Base-by-base conservation (phyloP, 164 flowering plant genomes). In the Dillenia suffruticosa region DNA sequence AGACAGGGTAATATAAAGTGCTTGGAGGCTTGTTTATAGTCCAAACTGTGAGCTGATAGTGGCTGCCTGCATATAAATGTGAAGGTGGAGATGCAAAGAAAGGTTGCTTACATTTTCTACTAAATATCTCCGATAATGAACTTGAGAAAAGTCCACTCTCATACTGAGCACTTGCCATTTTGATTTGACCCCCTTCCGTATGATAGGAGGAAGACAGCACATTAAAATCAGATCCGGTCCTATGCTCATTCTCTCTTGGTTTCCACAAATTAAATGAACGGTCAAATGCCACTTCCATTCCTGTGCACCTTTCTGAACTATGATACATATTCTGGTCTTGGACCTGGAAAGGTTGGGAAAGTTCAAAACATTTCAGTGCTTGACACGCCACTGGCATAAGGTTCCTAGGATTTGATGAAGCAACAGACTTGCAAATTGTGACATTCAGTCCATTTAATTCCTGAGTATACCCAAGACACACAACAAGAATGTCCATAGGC, bases 91-190 rank as follows among this genome's bases (percentile, higher is more conserved):
- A 9, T 12, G 12, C 48, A 57, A 17, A 56, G 10, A 59, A 59
- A 64, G 5, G n/a, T 56, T 43, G 67, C 92, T 68, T 73, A 89
- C 96, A 46, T 57, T 88, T 90, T 70, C 76, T 80, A 67, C 61
- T 73, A 71, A 87, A 85, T 47, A 85, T 53, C 26, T 88, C 90
- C 14, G 95, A 88, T 58, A 90, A 54, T 15, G 96, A 87, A 61
- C 94, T 82, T 10, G 95, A 88, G 77, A 90, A 88, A 54, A 88
- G 87, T 54, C 85, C 82, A 62, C 77, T 92, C 71, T 88, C 96
- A 69, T 78, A 65, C 56, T 75, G 89, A 47, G 76, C 32, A 46
- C 75, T 77, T 54, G 54, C 69, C 14, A 70, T 59, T 50, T 64
- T 73, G 56, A 56, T 50, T 60, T 59, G 74, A 43, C 50, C 76